A percentile compares a stretch with the other conserved stretches of the same genome.
phyloP scores from a whole-genome alignment of 2,329 filamentous ascomycete species.

The Fusarium setosum region DNA sequence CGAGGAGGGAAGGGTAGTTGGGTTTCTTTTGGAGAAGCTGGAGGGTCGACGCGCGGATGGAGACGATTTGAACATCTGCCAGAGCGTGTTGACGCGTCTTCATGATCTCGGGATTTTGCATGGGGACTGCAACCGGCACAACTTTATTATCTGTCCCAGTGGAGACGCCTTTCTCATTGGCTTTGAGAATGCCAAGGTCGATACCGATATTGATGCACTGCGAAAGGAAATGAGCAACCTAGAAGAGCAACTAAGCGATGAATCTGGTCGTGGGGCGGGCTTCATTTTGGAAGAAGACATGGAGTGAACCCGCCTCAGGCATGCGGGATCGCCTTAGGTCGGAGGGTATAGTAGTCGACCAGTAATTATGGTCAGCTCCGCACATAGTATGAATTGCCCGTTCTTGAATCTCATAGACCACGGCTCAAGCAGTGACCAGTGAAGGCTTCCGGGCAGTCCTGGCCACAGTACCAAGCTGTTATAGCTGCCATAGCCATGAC shows the following conservation, averaged over 20 bases:
- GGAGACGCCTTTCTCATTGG: not conserved
- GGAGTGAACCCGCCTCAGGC: no score
- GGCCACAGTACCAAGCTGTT: no score
- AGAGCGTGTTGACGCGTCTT: not conserved
- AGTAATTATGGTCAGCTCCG: no score
- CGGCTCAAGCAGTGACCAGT: no score
- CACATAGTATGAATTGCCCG: no score
- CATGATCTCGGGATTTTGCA: not conserved
- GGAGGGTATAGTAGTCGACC: no score
- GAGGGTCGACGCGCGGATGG: not conserved
- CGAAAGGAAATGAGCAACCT: not conserved
- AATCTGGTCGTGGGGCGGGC: not conserved
- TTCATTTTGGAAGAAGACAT: no score
- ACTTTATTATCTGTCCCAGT: not conserved
- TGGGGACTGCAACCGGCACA: not conserved
- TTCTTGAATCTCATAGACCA: no score
- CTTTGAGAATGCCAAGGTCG: not conserved
- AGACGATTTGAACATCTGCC: not conserved
- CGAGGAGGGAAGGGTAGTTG: constrained; percentile 1
- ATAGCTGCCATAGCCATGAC: no score
- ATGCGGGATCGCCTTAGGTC: no score
- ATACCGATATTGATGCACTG: not conserved
- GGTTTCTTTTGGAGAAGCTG: constrained; percentile 1
- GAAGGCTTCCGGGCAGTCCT: no score
- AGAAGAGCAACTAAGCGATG: not conserved